Base-by-base conservation (phyloP, 768 basidiomycete species). In the Tulasnella sp. region DNA sequence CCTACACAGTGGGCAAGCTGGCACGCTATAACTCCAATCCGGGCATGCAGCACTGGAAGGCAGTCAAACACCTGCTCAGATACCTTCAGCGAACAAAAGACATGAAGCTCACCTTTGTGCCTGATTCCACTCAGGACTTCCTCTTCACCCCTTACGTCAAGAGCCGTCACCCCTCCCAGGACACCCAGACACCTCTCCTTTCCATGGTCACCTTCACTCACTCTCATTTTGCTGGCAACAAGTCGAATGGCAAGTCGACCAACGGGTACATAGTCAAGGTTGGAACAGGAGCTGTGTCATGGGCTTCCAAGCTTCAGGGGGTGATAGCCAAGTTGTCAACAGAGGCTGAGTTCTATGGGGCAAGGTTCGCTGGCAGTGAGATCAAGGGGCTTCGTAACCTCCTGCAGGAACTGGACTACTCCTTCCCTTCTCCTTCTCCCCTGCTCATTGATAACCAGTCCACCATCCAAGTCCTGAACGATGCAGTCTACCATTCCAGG, bases 331-430 rank as follows among this genome's bases (percentile, higher is more conserved):
- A n/a, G n/a, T n/a, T n/a, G n/a, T n/a, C n/a, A n/a, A n/a, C n/a
- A n/a, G n/a, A n/a, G n/a, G n/a, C n/a, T n/a, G n/a, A n/a, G n/a
- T n/a, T n/a, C n/a, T n/a, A n/a, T n/a, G n/a, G n/a, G n/a, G n/a
- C n/a, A n/a, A 75, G 74, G 12, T 71, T 70, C 3, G 68, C 72
- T 11, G 71, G 79, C 17, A 62, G 37, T 22, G 72, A 72, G 69
- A 62, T 64, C 35, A 34, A 34, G 37, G 72, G 67, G 72, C 47
- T 73, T 14, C n/a, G 37, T 14, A 59, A 68, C 17, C 37, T 73
- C 11, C 47, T 73, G 7, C 42, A 22, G 8, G 68, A 69, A 26
- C 32, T 73, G 4, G 44, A 41, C 44, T 68, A 71, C 41, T 34
- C 22, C n/a, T 11, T 62, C n/a, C 19, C 44, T 26, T 22, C 37